Conservation (phyloP, 139 green algal genomes). For the Coelastrella sp. region DNA sequence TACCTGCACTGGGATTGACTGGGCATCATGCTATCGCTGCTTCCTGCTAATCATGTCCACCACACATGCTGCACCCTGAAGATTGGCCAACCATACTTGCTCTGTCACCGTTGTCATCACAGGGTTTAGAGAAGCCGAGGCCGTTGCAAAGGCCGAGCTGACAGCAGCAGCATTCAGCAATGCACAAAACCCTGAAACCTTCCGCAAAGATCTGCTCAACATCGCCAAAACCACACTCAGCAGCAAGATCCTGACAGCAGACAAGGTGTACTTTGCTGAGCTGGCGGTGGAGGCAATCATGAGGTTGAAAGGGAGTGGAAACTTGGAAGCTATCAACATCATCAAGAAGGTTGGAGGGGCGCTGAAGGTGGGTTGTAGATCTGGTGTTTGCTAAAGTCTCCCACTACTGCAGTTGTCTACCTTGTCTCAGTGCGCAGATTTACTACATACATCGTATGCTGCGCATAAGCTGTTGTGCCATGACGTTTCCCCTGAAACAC, state of each 20-base stretch:
- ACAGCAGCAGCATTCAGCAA: constrained; percentile 68
- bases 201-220: constrained; percentile 67
- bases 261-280: constrained; percentile 91
- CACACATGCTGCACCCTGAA: too few species aligned
- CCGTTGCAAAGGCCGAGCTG: constrained; percentile 58
- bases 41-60: too few species aligned
- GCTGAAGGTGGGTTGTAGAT: constrained; percentile 66
- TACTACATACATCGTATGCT: too few species aligned
- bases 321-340: constrained; percentile 98
- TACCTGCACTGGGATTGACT: too few species aligned
- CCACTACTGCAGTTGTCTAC: too few species aligned
- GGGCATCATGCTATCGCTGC: too few species aligned
- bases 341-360: constrained; percentile 98
- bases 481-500: too few species aligned
- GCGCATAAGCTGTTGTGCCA: too few species aligned
- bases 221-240: constrained; percentile 97
- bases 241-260: constrained; percentile 96
- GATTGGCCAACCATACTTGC: too few species aligned
- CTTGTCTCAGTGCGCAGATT: too few species aligned
- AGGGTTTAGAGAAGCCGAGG: constrained; percentile 89
- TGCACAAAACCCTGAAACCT: constrained; percentile 33
- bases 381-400: too few species aligned
- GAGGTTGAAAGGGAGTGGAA: constrained; percentile 89
- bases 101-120: neutral
- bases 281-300: constrained; percentile 97